Base-by-base conservation (phyloP, 352 stramenopile species). In the Aphanomyces cochlioides region DNA sequence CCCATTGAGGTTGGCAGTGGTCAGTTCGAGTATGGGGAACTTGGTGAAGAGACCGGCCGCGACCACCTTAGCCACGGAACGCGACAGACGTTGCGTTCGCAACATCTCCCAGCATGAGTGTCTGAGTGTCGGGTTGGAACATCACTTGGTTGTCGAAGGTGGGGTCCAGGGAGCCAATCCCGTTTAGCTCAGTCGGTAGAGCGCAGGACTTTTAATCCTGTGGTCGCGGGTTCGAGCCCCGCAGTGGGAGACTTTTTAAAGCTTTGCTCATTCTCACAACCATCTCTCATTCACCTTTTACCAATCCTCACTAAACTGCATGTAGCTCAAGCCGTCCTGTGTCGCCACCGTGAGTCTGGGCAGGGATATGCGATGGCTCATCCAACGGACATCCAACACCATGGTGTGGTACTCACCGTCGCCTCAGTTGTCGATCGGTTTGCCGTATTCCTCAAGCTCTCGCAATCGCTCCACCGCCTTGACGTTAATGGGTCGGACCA, bases 331-430 rank as follows among this genome's bases (percentile, higher is more conserved):
- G 2, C 43, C 47, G 39, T 61, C 64, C 28, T 39, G 39, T 15
- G 64, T 47, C 19, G 53, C 64, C 34, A 70, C 61, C 34, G 10
- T n/a, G 17, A 36, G 56, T n/a, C 21, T 6, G 10, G 67, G 41
- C 43, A 80, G 38, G 34, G 28, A 43, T 37, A 77, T 61, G 60
- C 34, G n/a, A 56, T 60, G 8, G 41, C 60, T 50, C 71, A 83
- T 82, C 15, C 81, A 75, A 36, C 77, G 77, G 1, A 73, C 79
- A 66, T 73, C 57, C 4, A 80, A 39, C 66, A 74, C 74, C 79
- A 85, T 85, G 4, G 79, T 82, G 58, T 85, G 79, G 72, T 83
- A 85, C 60, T 83, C 79, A 40, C 79, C 79, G 34, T 78, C 79
- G 56, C 79, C 77, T 63, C 74, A 74, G 19, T 82, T 58, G 77